Evolutionary conservation across 257 asterid genomes (phyloP), one percentile per base, ranked within the genome.

Genomic region (Prunella vulgaris): DNA sequence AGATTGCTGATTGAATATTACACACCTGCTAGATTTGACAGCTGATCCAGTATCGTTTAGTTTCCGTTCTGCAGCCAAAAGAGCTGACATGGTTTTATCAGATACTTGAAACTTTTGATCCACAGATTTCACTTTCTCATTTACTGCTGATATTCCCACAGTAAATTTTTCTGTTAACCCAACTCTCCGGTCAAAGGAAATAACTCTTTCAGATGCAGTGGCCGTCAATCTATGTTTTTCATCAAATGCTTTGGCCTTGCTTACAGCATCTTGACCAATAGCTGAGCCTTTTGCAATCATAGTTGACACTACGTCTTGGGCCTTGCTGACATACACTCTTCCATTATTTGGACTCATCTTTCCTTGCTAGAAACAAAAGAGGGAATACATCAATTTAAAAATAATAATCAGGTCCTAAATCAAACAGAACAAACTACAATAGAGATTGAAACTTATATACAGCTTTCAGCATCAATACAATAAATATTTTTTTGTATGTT

Each of bases 1-100:
- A 53, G 10, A 51, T 62, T 2, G 25, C 32, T 13, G 38, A 60
- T 40, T 18, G 64, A 60, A 53, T 56, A 52, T 59, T 44, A 40
- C 81, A 71, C 52, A 90, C 97, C 97, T 93, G 96, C 99, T 93
- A 65, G 99, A 85, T 81, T 90, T 93, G 82, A 93, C 97, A 72
- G 96, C 99, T 63, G 99, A 84, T 64, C 99, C 99, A 63, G 99
- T 93, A 79, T 85, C 84, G 72, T 90, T 93, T 78, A 90, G 42
- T 81, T 90, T 93, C 75, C 96, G 84, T 72, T 93, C 99, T 25
- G 99, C 97, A 44, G 96, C 96, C 90, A 90, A 60, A 66, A 93
- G 67, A 68, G 97, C 99, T 49, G 99, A 93, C 94, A 90, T 86
- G 24, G 99, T 91, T 82, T 90, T 93, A 75, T 90, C 97, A 3